Conservation (phyloP, 106 monocot species). For the Phalaenopsis equestris region DNA sequence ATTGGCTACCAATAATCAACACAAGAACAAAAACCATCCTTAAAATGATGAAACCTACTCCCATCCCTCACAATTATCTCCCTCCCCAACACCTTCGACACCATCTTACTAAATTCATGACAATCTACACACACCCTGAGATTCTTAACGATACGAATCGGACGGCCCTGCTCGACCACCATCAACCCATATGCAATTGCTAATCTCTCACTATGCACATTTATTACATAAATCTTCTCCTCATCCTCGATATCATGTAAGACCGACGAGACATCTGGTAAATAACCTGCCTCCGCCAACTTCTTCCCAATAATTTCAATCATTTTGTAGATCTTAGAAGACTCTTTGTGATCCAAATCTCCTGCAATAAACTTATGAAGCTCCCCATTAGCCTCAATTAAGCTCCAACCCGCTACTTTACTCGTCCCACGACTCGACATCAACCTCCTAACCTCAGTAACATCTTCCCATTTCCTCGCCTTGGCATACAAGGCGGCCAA, state of each 20-base stretch:
- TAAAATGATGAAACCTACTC: constrained; percentile 69
- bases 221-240: constrained; percentile 40
- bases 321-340: constrained; percentile 27
- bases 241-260: constrained; percentile 66
- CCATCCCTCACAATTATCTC: constrained; percentile 72
- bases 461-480: constrained; percentile 58
- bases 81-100: constrained; percentile 42
- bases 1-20: constrained; percentile 43
- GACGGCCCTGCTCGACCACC: constrained; percentile 17
- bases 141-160: constrained; percentile 57
- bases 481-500: constrained; percentile 51
- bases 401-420: constrained; percentile 61
- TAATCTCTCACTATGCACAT: constrained; percentile 56
- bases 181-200: constrained; percentile 66
- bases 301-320: constrained; percentile 26
- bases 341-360: constrained; percentile 35
- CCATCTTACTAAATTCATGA: constrained; percentile 63
- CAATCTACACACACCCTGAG: constrained; percentile 56
- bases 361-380: constrained; percentile 50
- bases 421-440: constrained; percentile 35
- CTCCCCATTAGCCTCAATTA: constrained; percentile 42
- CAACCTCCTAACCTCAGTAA: constrained; percentile 28
- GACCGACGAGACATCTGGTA: constrained; percentile 38
- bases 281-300: constrained; percentile 39
- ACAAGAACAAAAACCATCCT: constrained; percentile 52